phyloP scores from a whole-genome alignment of 164 flowering plant species.

The Nymphaea thermarum region DNA sequence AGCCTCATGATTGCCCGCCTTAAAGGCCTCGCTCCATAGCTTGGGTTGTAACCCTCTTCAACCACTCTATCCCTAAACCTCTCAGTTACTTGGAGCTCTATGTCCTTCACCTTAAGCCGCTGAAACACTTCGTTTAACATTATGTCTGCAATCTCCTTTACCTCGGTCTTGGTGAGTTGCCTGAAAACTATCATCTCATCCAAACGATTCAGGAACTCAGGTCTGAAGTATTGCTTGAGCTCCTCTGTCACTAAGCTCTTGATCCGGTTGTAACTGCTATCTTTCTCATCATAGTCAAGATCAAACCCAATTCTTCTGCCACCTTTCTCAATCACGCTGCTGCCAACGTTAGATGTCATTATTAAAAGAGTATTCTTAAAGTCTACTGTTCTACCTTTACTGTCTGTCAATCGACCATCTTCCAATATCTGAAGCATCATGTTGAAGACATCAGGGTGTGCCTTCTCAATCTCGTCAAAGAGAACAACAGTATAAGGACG shows the following conservation, averaged over 20 bases:
- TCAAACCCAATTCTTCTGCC: constrained; percentile 64
- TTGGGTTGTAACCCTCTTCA: constrained; percentile 77
- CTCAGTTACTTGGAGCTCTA: constrained; percentile 75
- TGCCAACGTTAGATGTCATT: constrained; percentile 87
- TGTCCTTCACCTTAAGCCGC: constrained; percentile 45
- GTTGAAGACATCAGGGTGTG: constrained; percentile 95
- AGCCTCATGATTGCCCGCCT: constrained; percentile 86
- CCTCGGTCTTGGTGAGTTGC: constrained; percentile 71
- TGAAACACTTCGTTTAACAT: constrained; percentile 76
- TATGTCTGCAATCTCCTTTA: constrained; percentile 71
- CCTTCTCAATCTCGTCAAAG: constrained; percentile 88
- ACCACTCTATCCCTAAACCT: constrained; percentile 65
- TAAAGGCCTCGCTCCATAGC: constrained; percentile 80
- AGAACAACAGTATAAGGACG: constrained; percentile 78
- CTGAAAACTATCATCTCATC: constrained; percentile 91
- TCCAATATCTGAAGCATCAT: constrained; percentile 94
- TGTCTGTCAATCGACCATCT: constrained; percentile 81
- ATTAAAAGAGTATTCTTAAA: constrained; percentile 82
- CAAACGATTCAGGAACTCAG: constrained; percentile 78
- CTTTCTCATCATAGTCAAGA: constrained; percentile 62
- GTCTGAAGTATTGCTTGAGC: constrained; percentile 67
- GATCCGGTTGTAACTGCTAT: constrained; percentile 67
- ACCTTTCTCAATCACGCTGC: constrained; percentile 78
- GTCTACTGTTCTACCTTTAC: constrained; percentile 83
- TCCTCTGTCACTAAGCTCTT: constrained; percentile 80